phyloP scores from a whole-genome alignment of 768 basidiomycete species.

The Tremella mesenterica region DNA sequence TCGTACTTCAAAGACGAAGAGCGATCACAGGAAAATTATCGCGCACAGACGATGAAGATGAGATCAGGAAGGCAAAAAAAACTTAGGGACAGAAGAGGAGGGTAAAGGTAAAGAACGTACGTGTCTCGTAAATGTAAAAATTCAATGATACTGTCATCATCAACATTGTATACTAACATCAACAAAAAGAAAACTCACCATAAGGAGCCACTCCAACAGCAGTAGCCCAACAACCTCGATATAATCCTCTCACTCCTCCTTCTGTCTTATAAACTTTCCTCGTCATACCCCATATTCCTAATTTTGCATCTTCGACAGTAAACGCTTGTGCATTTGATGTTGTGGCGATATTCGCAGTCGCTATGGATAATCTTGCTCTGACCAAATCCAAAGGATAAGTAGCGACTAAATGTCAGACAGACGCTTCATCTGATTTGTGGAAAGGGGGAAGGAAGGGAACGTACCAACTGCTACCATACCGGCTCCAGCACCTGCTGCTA shows the following conservation, averaged over 20 bases:
- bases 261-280: slow-evolving; percentile 82
- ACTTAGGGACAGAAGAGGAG: slow-evolving; percentile 22
- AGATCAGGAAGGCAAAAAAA: slow-evolving; percentile 52
- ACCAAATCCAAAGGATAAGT: slow-evolving; percentile 85
- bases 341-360: slow-evolving; percentile 65
- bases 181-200: slow-evolving; percentile 28
- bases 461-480: slow-evolving; percentile 89
- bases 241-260: slow-evolving; percentile 73
- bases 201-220: slow-evolving; percentile 71
- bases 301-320: slow-evolving; percentile 44
- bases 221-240: slow-evolving; percentile 46
- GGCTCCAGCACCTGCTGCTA: slow-evolving; percentile 79
- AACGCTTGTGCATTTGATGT: slow-evolving; percentile 35
- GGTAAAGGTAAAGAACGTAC: slow-evolving; percentile 50
- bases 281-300: slow-evolving; percentile 75
- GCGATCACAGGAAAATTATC: too few relatives aligned
- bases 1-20: too few relatives aligned
- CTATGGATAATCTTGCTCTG: slow-evolving; percentile 82
- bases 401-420: slow-evolving; percentile 15
- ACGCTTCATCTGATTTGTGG: neutral
- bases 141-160: slow-evolving; percentile 56
- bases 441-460: slow-evolving; percentile 38
- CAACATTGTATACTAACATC: neutral
- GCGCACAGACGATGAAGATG: too few relatives aligned
- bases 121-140: slow-evolving; percentile 88